These are phyloP conservation scores for Candida boleticola DNA, from an alignment of 805 yeast genomes.

Conservation along the genomic window DNA sequence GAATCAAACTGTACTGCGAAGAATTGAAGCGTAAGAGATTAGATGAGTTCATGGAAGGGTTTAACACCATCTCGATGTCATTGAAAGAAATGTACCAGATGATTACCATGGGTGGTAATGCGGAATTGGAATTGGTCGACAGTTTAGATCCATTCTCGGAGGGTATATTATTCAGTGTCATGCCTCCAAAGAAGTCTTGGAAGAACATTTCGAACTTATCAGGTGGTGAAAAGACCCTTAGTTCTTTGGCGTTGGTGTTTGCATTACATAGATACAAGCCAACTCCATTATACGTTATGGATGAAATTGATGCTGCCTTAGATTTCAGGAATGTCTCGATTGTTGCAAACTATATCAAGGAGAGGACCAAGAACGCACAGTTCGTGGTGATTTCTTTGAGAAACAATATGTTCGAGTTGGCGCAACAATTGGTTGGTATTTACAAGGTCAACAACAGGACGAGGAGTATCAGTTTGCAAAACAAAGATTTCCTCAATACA, in stretches of 20 bases:
- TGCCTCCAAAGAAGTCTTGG: conserved; percentile 99
- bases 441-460: conserved; percentile 93
- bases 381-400: conserved; percentile 92
- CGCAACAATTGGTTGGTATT: conserved; percentile 91
- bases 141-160: conserved; percentile 97
- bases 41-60: conserved; percentile 92
- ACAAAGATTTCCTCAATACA: conserved; percentile 45
- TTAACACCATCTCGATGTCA: conserved; percentile 78
- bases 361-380: conserved; percentile 93
- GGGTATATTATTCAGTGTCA: conserved; percentile 93
- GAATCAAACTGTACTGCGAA: conserved; percentile 58
- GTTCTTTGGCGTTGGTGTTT: conserved; percentile 92
- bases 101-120: conserved; percentile 99
- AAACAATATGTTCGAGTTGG: conserved; percentile 96
- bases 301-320: conserved; percentile 97
- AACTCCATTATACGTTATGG: conserved; percentile 97
- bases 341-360: conserved; percentile 95
- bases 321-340: conserved; percentile 96
- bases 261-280: conserved; percentile 96
- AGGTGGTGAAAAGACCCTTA: conserved; percentile 96
- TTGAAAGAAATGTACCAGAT: conserved; percentile 96
- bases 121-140: conserved; percentile 93
- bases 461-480: conserved; percentile 72
- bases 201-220: conserved; percentile 90
- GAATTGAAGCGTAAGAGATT: conserved; percentile 69